Base-by-base conservation (phyloP, 495 filamentous ascomycete genomes). In the Xylaria sp. region DNA sequence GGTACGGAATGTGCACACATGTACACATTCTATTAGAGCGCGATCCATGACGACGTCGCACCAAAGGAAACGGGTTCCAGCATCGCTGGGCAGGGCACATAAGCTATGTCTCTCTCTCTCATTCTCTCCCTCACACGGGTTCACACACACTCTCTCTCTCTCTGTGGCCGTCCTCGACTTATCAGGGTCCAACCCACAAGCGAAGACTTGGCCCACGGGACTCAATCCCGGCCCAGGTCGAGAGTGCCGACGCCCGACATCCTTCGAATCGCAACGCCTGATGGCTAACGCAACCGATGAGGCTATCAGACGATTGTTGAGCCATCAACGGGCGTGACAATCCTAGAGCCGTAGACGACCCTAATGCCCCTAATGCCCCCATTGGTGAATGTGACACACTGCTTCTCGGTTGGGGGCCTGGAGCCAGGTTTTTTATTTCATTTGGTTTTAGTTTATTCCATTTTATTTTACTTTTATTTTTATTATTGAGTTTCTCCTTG, bases 191-290 rank as follows among this genome's bases (percentile, higher is more conserved):
- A 58, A 57, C 40, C 53, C 37, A 61, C 53, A 71, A 40, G 59
- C 59, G 46, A 70, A 61, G 61, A 31, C 61, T 70, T 70, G 68
- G 68, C 44, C 61, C 68, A 70, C 61, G 61, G 61, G 29, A 70
- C 61, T 57, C 37, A 24, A 46, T 68, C 17, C 66, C 52, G 66
- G 53, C 12, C 55, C 29, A 61, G 11, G 40, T 46, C 33, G 12
- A 52, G n/a, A 64, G 37, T 62, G 43, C 67, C 67, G 67, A 69
- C 44, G 67, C 15, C 67, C 68, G 48, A 63, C 43, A n/a, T 41
- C 21, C 43, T 62, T 43, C 53, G 24, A 55, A 8, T 69, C 67
- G 67, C 29, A 33, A 48, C 62, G 46, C 43, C 40, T 50, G 48
- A 43, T 19, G 44, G 29, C 8, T 50, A 50, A 58, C 37, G 37